phyloP scores from a whole-genome alignment of 2,329 filamentous ascomycete species.

The Fusarium liriodendri region DNA sequence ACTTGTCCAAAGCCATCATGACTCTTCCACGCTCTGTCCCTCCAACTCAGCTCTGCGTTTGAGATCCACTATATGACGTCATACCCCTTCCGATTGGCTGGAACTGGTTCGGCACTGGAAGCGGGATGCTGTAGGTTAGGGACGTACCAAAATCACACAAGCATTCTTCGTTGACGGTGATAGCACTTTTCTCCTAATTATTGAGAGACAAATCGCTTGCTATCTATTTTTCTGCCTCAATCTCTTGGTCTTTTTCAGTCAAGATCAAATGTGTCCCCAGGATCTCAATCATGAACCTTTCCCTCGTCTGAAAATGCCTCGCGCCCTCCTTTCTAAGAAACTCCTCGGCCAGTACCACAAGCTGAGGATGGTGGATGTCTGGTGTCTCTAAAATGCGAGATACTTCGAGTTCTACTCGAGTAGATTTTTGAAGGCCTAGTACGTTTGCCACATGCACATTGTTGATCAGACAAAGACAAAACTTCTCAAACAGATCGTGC shows the following conservation, averaged over 20 bases:
- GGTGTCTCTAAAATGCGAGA: not conserved
- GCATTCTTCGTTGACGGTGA: not conserved
- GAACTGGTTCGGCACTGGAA: not conserved
- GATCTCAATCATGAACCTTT: slow-evolving; percentile 32
- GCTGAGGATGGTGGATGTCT: slow-evolving; percentile 8
- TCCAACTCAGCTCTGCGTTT: not conserved
- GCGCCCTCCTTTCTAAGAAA: slow-evolving; percentile 23
- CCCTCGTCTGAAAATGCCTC: slow-evolving; percentile 16
- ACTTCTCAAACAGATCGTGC: slow-evolving; percentile 33
- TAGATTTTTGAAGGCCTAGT: not conserved
- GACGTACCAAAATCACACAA: too few species aligned
- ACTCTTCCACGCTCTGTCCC: not conserved
- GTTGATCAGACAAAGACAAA: slow-evolving; percentile 18
- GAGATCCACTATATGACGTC: not conserved
- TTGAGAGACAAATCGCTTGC: not conserved
- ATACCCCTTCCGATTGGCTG: not conserved
- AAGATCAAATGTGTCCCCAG: slow-evolving; percentile 23
- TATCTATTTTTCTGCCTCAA: not conserved
- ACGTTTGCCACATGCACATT: not conserved
- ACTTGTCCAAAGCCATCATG: not conserved
- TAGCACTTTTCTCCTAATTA: not conserved
- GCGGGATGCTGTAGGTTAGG: not conserved
- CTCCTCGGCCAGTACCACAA: slow-evolving; percentile 1
- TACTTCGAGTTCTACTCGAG: not conserved
- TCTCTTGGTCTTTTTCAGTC: not conserved